Evolutionary conservation across 768 basidiomycete species (phyloP).

Genomic region (Suillus luteus): DNA sequence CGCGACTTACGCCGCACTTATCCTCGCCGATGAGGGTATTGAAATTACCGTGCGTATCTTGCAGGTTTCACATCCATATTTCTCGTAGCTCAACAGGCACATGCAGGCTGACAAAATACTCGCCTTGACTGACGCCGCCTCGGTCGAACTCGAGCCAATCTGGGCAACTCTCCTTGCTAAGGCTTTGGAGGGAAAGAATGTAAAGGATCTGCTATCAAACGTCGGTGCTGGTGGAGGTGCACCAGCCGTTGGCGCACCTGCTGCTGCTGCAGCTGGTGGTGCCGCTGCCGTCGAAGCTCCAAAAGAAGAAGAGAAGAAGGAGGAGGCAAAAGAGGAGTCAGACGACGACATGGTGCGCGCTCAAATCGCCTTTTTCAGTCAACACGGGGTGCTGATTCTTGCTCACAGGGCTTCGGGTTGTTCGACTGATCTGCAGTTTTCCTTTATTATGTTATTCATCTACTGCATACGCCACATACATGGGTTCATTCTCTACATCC

Average conservation of each 20-base stretch:
- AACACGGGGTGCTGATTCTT: slow-evolving; percentile 2
- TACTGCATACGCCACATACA: not conserved
- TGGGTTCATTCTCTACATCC: slow-evolving; percentile 5
- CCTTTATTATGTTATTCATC: slow-evolving; percentile 29
- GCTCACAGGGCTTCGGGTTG: slow-evolving; percentile 84
- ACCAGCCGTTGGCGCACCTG: slow-evolving; percentile 62
- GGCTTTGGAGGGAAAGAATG: slow-evolving; percentile 96
- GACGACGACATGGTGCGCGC: slow-evolving; percentile 84
- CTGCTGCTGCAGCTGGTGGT: slow-evolving; percentile 53
- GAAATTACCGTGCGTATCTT: slow-evolving; percentile 87
- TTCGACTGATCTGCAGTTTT: slow-evolving; percentile 70
- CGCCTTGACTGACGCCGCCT: slow-evolving; percentile 82
- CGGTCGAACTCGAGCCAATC: slow-evolving; percentile 90
- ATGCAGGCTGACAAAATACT: slow-evolving; percentile 87
- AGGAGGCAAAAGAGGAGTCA: slow-evolving; percentile 85
- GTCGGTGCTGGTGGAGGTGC: slow-evolving; percentile 92
- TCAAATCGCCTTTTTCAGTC: not conserved
- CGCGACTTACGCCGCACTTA: slow-evolving; percentile 94
- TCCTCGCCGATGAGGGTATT: slow-evolving; percentile 95
- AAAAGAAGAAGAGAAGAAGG: slow-evolving; percentile 76
- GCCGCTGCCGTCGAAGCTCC: slow-evolving; percentile 63
- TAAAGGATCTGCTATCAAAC: slow-evolving; percentile 93
- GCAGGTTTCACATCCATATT: not conserved
- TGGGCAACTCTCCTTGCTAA: slow-evolving; percentile 98
- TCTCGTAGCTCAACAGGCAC: slow-evolving; percentile 8